Base-by-base conservation (phyloP, 2,329 filamentous ascomycete genomes). In the Fusarium albosuccineum region DNA sequence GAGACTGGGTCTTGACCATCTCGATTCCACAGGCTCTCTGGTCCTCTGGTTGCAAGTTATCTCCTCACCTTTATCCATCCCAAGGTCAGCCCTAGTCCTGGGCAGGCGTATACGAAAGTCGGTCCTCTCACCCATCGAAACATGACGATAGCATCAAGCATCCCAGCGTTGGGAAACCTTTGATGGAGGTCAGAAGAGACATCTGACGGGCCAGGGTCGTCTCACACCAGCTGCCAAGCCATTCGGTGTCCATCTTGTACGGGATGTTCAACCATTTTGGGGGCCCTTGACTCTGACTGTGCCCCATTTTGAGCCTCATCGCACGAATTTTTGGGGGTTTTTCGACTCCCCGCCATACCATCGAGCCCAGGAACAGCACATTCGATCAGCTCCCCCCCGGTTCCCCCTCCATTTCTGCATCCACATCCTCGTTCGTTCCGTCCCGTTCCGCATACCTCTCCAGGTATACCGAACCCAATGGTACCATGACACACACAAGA, bases 291-390 rank as follows among this genome's bases (percentile, higher is more conserved):
- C 16, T 9, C 26, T 39, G 48, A 51, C 27, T 6, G 54, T 40
- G 48, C 48, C 33, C 39, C 53, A 39, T 61, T 42, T 54, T 59
- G 53, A 68, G 65, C 65, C 65, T 68, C 65, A 55, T 29, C 36
- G 9, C 36, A 26, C 34, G 26, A 6, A 60, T 55, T 62, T 68
- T 66, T 67, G 45, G 53, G 65, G 65, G 65, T 54, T 33, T 55
- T 10, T 34, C 14, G 59, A 37, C 39, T 49, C 65, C 65, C 60
- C 56, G 60, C 60, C 54, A 45, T 53, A 17, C n/a, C 10, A 6
- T 9, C 45, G 10, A 29, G 36, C 48, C 30, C 16, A 33, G 22
- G 26, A n/a, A 22, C 5, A 54, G 33, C 26, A 27, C 3, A 16
- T 17, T 39, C 34, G 9, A 13, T 40, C 36, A 34, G 9, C 16